phyloP scores from a whole-genome alignment of 805 yeast genomes.

The Tetrapisispora iriomotensis region DNA sequence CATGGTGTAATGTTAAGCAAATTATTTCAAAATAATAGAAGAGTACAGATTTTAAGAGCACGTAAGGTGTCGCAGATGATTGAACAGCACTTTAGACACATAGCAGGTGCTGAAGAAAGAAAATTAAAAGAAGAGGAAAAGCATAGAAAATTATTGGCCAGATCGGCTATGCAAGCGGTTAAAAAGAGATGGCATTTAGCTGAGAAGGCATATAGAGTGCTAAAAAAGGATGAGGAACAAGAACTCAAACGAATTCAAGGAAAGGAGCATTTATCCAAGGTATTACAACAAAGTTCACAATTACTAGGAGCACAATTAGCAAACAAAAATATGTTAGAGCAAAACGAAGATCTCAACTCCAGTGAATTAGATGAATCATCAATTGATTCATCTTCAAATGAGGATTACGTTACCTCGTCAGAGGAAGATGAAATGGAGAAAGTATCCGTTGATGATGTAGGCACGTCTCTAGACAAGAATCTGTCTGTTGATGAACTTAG shows the following conservation, averaged over 20 bases:
- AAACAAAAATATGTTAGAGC: conserved; percentile 15
- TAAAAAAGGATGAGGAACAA: conserved; percentile 70
- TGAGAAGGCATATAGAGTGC: conserved; percentile 62
- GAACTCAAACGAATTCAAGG: conserved; percentile 73
- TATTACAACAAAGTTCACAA: conserved; percentile 85
- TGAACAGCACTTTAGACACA: conserved; percentile 76
- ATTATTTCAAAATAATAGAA: conserved; percentile 55
- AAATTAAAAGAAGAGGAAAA: conserved; percentile 66
- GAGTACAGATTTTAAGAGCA: conserved; percentile 54
- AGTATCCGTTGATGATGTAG: conserved; percentile 12
- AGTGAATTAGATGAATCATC: conserved; percentile 15
- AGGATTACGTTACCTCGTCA: conserved; percentile 12
- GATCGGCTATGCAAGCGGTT: conserved; percentile 72
- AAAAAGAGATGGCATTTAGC: conserved; percentile 88
- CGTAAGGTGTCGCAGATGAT: conserved; percentile 71
- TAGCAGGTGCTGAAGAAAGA: conserved; percentile 83
- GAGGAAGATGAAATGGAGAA: conserved; percentile 9
- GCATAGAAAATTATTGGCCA: conserved; percentile 59
- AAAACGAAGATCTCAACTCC: conserved; percentile 8
- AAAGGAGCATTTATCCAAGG: conserved; percentile 75
- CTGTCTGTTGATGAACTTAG: conserved; percentile 37
- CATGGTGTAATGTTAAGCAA: conserved; percentile 70
- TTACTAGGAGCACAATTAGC: conserved; percentile 76
- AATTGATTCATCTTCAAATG: conserved; percentile 3
- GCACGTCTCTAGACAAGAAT: conserved; percentile 9